Conservation (phyloP, 177 flowering plant species). For the Vitis hybrid region DNA sequence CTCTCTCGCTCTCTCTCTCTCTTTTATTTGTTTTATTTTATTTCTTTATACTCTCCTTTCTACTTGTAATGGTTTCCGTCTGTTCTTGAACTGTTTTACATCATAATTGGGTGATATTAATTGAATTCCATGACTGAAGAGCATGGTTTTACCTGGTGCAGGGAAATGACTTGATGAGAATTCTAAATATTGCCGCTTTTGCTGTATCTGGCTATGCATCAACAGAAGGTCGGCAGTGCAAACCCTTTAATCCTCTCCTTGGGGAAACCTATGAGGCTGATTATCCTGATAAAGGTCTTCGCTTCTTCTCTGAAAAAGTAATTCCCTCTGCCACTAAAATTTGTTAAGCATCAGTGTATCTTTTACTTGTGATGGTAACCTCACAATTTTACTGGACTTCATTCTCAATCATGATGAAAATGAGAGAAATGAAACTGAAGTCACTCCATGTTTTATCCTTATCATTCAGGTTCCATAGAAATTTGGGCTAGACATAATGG, state of each 20-base stretch:
- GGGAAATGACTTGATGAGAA: slow-evolving; percentile 97
- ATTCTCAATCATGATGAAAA: neutral
- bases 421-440: neutral
- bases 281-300: slow-evolving; percentile 95
- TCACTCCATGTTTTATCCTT: neutral
- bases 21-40: neutral
- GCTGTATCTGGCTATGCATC: slow-evolving; percentile 99
- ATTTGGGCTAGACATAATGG: neutral
- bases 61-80: neutral
- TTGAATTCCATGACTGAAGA: slow-evolving; percentile 5
- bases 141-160: slow-evolving; percentile 39
- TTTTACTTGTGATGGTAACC: neutral
- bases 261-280: slow-evolving; percentile 99
- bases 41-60: neutral
- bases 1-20: neutral
- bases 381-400: neutral
- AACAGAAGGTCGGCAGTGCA: slow-evolving; percentile 98
- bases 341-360: neutral
- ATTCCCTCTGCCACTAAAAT: neutral
- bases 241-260: slow-evolving; percentile 98
- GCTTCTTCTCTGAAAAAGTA: slow-evolving; percentile 97
- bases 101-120: neutral
- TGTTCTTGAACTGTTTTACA: neutral
- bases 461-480: neutral
- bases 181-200: slow-evolving; percentile 87